Evolutionary conservation across 805 yeast genomes (phyloP).

Genomic region (Hanseniaspora vineae): DNA sequence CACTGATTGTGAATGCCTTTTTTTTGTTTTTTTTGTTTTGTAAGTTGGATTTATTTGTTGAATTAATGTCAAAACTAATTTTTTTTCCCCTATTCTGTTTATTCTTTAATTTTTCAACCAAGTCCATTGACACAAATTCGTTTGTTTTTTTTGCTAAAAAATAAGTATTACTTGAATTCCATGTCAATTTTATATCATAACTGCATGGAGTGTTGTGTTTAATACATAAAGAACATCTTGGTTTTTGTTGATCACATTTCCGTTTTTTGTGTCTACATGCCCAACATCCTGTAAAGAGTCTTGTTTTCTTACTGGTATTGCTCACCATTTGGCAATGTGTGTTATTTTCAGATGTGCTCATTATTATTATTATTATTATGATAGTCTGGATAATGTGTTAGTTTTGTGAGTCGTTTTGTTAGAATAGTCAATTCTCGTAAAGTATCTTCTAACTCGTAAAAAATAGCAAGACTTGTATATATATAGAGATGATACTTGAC

Average conservation of each 20-base stretch:
- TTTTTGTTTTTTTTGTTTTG: no score
- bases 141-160: not conserved
- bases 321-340: no score
- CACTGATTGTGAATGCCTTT: conserved; percentile 16
- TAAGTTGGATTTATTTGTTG: no score
- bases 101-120: conserved; percentile 2
- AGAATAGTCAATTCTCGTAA: no score
- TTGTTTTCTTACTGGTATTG: conserved; percentile 8
- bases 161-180: conserved; percentile 18
- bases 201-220: conserved; percentile 17
- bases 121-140: conserved; percentile 1
- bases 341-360: no score
- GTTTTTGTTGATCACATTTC: conserved; percentile 20
- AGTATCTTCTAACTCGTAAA: no score
- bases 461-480: no score
- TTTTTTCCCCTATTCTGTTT: not conserved
- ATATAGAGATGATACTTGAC: no score
- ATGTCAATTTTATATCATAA: conserved; percentile 19
- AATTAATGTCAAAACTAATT: no score
- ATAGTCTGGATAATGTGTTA: no score
- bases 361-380: no score
- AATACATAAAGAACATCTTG: conserved; percentile 18
- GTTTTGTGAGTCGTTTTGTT: no score
- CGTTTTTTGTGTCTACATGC: conserved; percentile 22
- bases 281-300: conserved; percentile 25